These are phyloP conservation scores for Euphorbia lathyris DNA, from an alignment of 345 rosid species.

Conservation along the genomic window DNA sequence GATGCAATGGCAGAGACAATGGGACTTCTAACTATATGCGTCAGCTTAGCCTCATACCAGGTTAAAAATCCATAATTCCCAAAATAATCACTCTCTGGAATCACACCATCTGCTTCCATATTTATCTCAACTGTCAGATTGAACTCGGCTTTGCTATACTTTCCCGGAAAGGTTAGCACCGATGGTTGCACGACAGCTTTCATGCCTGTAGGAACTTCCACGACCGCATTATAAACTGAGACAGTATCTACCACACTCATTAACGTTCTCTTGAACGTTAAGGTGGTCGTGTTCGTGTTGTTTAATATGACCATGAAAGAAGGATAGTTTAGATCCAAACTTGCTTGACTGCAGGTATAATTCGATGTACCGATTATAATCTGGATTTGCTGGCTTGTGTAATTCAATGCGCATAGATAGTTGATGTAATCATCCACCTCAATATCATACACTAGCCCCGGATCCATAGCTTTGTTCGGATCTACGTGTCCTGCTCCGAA, in stretches of 20 bases:
- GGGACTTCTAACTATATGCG: conserved; percentile 39
- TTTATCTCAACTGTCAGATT: conserved; percentile 32
- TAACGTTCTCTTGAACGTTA: conserved; percentile 38
- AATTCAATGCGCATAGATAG: conserved; percentile 41
- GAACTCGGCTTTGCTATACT: conserved; percentile 35
- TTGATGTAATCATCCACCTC: conserved; percentile 29
- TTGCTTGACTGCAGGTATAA: conserved; percentile 25
- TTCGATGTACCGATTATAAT: conserved; percentile 28
- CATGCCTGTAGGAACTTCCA: conserved; percentile 35
- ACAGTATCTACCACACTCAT: conserved; percentile 32
- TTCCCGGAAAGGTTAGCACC: conserved; percentile 27
- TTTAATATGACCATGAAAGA: conserved; percentile 46
- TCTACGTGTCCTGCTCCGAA: conserved; percentile 47
- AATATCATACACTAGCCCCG: conserved; percentile 45
- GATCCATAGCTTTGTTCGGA: conserved; percentile 42
- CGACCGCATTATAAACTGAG: conserved; percentile 23
- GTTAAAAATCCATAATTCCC: conserved; percentile 46
- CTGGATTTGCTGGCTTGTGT: conserved; percentile 30
- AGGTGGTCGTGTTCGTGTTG: conserved; percentile 37
- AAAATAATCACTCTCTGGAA: conserved; percentile 31
- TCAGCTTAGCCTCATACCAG: conserved; percentile 44
- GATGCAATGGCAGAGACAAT: conserved; percentile 46
- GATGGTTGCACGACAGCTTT: conserved; percentile 31
- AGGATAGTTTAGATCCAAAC: conserved; percentile 48
- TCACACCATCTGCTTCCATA: conserved; percentile 16